Evolutionary conservation across 1,284 basidiomycete genomes (phyloP).

Genomic region (Salmacisia buchloeana): DNA sequence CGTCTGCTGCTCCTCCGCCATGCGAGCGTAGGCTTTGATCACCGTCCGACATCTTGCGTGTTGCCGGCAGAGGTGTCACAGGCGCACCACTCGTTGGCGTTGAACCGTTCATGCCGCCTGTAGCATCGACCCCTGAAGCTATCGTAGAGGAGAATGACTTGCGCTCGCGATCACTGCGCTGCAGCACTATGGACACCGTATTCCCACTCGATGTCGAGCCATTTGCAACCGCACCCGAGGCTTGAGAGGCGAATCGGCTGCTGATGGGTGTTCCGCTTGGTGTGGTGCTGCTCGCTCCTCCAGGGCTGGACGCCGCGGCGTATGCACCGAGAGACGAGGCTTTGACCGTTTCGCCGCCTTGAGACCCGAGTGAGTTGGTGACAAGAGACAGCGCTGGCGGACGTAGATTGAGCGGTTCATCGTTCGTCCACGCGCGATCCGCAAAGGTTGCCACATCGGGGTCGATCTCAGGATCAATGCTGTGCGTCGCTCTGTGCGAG

Average conservation of each 20-base stretch:
- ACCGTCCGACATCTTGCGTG: background rate
- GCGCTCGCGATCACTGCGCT: background rate
- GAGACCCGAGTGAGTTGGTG: too few relatives aligned
- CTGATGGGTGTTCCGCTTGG: background rate
- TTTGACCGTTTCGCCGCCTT: background rate
- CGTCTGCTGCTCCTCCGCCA: background rate
- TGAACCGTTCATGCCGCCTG: background rate
- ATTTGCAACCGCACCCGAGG: background rate
- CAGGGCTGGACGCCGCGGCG: background rate
- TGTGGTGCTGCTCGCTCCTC: background rate
- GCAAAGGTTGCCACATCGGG: constrained; percentile 2
- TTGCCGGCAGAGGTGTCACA: too few relatives aligned
- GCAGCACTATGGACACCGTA: background rate
- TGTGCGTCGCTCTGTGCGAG: background rate
- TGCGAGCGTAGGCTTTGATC: background rate
- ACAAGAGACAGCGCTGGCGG: too few relatives aligned
- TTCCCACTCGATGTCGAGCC: background rate
- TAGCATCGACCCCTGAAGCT: background rate
- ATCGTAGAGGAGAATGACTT: background rate
- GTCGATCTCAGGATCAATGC: constrained; percentile 1
- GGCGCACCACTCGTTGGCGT: too few relatives aligned
- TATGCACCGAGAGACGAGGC: background rate
- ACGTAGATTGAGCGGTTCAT: background rate
- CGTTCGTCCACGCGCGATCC: background rate
- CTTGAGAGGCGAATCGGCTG: background rate